Evolutionary conservation across 306 rosid species (phyloP).

Genomic region (Ormosia emarginata): DNA sequence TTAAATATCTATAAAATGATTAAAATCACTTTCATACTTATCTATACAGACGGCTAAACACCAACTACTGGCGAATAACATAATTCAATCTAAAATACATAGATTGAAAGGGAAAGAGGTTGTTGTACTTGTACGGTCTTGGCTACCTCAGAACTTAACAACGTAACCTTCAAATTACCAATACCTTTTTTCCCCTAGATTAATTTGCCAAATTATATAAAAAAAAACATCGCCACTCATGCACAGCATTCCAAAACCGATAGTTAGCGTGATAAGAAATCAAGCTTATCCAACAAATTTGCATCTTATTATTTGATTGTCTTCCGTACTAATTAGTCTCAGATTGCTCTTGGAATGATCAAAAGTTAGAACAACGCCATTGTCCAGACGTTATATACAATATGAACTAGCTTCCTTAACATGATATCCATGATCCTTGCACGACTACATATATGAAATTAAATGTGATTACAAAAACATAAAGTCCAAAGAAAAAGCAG

Average conservation of each 20-base stretch:
- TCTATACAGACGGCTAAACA: too few relatives aligned
- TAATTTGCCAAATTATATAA: too few relatives aligned
- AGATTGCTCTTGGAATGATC: background rate
- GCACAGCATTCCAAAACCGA: background rate
- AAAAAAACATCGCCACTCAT: too few relatives aligned
- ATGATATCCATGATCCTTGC: conserved; percentile 19
- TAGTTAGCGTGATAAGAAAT: background rate
- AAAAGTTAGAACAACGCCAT: background rate
- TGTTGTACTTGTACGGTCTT: too few relatives aligned
- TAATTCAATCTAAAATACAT: too few relatives aligned
- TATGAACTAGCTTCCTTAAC: conserved; percentile 4
- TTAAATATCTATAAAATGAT: too few relatives aligned
- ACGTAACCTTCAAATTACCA: too few relatives aligned
- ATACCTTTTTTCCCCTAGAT: too few relatives aligned
- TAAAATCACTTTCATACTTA: too few relatives aligned
- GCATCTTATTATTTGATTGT: background rate
- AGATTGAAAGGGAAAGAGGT: too few relatives aligned
- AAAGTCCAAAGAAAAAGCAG: background rate
- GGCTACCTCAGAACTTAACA: too few relatives aligned
- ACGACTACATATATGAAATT: background rate
- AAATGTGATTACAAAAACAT: conserved; percentile 7
- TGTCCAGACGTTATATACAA: conserved; percentile 1
- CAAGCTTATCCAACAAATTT: background rate
- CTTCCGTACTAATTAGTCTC: background rate
- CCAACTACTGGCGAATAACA: too few relatives aligned